Evolutionary conservation across 1,284 basidiomycete genomes (phyloP).

Genomic region (Trametes polyzona): DNA sequence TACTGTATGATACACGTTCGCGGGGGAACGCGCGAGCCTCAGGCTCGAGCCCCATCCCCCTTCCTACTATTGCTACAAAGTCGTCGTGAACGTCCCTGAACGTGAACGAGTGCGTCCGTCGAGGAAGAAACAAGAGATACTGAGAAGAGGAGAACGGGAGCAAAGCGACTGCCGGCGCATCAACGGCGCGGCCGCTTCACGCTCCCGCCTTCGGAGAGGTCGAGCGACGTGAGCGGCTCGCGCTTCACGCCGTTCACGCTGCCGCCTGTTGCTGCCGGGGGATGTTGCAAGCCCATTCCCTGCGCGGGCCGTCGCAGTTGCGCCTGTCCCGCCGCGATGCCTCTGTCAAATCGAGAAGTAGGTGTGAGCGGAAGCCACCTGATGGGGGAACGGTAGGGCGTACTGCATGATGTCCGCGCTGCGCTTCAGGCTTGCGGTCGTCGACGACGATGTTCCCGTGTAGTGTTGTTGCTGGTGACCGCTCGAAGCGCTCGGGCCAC

Average conservation of each 20-base stretch:
- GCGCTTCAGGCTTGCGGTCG: constrained; percentile 39
- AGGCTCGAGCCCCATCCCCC: too few relatives aligned
- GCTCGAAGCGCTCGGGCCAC: neutral
- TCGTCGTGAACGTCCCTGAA: too few relatives aligned
- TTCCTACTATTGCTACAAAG: too few relatives aligned
- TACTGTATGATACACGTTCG: too few relatives aligned
- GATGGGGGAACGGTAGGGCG: constrained; percentile 15
- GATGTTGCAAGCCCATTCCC: constrained; percentile 51
- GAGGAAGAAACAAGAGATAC: neutral
- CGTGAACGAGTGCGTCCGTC: too few relatives aligned
- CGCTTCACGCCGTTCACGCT: neutral
- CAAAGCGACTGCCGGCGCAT: neutral
- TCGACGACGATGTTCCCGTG: neutral
- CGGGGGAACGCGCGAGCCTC: too few relatives aligned
- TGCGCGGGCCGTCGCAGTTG: constrained; percentile 33
- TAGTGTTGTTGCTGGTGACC: neutral
- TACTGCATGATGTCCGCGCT: constrained; percentile 46
- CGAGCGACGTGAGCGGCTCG: neutral
- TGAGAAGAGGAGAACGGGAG: neutral
- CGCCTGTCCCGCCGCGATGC: constrained; percentile 10
- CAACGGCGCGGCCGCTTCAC: neutral
- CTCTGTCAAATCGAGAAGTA: neutral
- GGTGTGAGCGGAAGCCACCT: neutral
- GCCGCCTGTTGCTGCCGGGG: neutral
- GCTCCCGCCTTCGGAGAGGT: neutral